Conservation (phyloP, 1,284 basidiomycete species). For the Neonothopanus nambi region DNA sequence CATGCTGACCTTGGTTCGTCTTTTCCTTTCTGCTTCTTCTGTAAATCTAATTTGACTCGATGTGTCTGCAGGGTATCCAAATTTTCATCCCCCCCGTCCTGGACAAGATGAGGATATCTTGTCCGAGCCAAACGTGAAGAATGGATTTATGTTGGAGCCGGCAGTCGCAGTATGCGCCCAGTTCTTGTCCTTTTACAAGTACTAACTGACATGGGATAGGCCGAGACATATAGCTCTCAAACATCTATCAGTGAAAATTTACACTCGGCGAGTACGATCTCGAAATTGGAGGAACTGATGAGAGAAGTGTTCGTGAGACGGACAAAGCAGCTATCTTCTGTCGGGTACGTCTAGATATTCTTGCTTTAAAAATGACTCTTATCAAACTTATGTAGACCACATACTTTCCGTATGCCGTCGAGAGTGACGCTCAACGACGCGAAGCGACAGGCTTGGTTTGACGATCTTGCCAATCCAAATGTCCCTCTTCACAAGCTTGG, state of each 20-base stretch:
- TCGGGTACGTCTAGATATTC: constrained; percentile 43
- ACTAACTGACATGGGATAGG: constrained; percentile 42
- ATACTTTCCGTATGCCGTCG: constrained; percentile 82
- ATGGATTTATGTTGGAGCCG: constrained; percentile 66
- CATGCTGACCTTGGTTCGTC: constrained; percentile 65
- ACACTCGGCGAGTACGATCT: constrained; percentile 54
- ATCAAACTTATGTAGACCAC: constrained; percentile 45
- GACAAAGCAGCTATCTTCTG: constrained; percentile 49
- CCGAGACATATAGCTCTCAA: constrained; percentile 66
- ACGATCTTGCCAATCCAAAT: constrained; percentile 86
- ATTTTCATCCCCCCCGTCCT: constrained; percentile 83
- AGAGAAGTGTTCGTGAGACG: constrained; percentile 75
- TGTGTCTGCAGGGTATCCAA: constrained; percentile 66
- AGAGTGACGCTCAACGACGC: constrained; percentile 90
- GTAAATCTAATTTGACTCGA: background rate
- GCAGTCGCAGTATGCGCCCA: constrained; percentile 58
- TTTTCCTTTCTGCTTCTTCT: constrained; percentile 4
- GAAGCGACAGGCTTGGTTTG: constrained; percentile 87
- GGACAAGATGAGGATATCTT: constrained; percentile 86
- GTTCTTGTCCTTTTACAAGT: background rate
- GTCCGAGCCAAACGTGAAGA: constrained; percentile 76
- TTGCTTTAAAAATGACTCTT: constrained; percentile 4
- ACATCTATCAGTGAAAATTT: constrained; percentile 53
- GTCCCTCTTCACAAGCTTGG: constrained; percentile 89
- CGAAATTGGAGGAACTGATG: constrained; percentile 77